Base-by-base conservation (phyloP, 306 rosid species). In the Sicyos baderoa region DNA sequence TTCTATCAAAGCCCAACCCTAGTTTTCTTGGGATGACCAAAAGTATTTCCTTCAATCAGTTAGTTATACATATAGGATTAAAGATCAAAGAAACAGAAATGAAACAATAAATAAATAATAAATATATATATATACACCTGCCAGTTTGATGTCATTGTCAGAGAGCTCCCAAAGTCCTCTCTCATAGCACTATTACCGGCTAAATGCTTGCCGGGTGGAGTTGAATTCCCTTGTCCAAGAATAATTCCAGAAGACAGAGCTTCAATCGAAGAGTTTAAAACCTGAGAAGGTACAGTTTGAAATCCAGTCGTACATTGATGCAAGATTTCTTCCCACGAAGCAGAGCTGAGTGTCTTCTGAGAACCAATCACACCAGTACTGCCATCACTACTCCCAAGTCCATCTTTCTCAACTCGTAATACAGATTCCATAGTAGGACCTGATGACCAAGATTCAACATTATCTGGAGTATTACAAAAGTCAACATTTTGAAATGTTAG, bases 251-350 rank as follows among this genome's bases (percentile, higher is more conserved):
- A 56, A 40, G 82, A 75, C 44, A 78, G 64, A 77, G 84, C 62
- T 54, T 84, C 81, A 72, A 73, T 58, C 49, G 86, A 54, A 72
- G 88, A 70, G 53, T 75, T 59, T 71, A 89, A 75, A 71, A 59
- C 78, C 79, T 63, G 75, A 81, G 94, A 82, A 77, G 87, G 86
- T 77, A 77, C 83, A 51, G 63, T 29, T 19, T 59, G 74, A 70
- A 76, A 78, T 68, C 82, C 88, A 6, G 72, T 59, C 23, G 81
- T 15, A 79, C 75, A 57, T 56, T 84, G 87, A 72, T 83, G 86
- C 73, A 86, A 71, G 75, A 81, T 84, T 60, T 71, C 79, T 76
- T 75, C 88, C 97, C 97, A 90, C 21, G 95, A 77, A 42, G 84
- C 75, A 75, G 77, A 16, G 74, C 73, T 87, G 66, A 84, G 80